These are phyloP conservation scores for Aureobasidium mangrovei DNA, from an alignment of 2,329 filamentous ascomycete genomes.

Conservation along the genomic window DNA sequence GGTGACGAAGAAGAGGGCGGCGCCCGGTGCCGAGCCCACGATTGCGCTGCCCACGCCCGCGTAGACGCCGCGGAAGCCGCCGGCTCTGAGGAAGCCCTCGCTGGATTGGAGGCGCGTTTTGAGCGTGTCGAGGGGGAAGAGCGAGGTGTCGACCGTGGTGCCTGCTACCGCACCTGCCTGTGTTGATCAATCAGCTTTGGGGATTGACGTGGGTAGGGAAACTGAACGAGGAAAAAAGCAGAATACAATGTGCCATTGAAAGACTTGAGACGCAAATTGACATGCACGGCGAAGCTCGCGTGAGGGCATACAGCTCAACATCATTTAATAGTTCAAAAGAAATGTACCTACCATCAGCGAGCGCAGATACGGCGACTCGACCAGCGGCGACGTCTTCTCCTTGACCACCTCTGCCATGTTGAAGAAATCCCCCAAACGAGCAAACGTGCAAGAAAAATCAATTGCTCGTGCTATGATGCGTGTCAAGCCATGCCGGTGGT, in stretches of 20 bases:
- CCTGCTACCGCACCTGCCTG: constrained; percentile 83
- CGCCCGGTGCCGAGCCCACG: constrained; percentile 84
- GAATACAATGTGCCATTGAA: neutral
- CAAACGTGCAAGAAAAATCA: neutral
- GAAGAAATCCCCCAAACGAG: neutral
- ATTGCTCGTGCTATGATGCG: constrained; percentile 8
- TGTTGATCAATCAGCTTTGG: constrained; percentile 12
- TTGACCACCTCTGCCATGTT: constrained; percentile 6
- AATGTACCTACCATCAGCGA: constrained; percentile 36
- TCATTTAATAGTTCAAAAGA: no score
- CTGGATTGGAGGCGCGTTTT: constrained; percentile 93
- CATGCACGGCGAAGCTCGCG: no score
- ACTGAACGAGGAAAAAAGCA: neutral
- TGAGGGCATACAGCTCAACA: no score
- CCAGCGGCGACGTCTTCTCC: constrained; percentile 9
- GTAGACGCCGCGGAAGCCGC: constrained; percentile 88
- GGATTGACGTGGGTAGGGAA: neutral
- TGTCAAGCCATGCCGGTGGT: constrained; percentile 8
- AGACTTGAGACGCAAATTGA: no score
- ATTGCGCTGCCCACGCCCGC: constrained; percentile 82
- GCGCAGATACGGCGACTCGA: constrained; percentile 41
- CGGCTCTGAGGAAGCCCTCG: constrained; percentile 66
- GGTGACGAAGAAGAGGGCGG: constrained; percentile 79
- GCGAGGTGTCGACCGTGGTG: constrained; percentile 90
- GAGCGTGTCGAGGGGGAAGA: constrained; percentile 96